Conservation (phyloP, 345 rosid species). For the Arabidopsis thaliana region TAIR10.1 NC_003076.8:7308501-7309000, state of each 20-base stretch:
- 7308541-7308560: slow-evolving; percentile 62
- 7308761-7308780: slow-evolving; percentile 73
- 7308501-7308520: slow-evolving; percentile 85
- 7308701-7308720: slow-evolving; percentile 86
- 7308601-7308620: slow-evolving; percentile 51
- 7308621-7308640: slow-evolving; percentile 60
- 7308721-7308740: slow-evolving; percentile 83
- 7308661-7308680: slow-evolving; percentile 91
- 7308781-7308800: slow-evolving; percentile 62
- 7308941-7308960: slow-evolving; percentile 81
- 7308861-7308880: slow-evolving; percentile 78
- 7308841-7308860: slow-evolving; percentile 57
- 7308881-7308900: slow-evolving; percentile 62
- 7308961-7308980: slow-evolving; percentile 79
- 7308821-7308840: slow-evolving; percentile 48
- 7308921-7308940: slow-evolving; percentile 77
- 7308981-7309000: slow-evolving; percentile 91
- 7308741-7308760: slow-evolving; percentile 89
- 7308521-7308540: slow-evolving; percentile 56
- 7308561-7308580: slow-evolving; percentile 91
- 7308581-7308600: slow-evolving; percentile 59
- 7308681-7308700: slow-evolving; percentile 86
- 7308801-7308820: slow-evolving; percentile 63
- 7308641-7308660: slow-evolving; percentile 79
- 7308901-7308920: slow-evolving; percentile 82